Conservation (phyloP, 352 stramenopile species). For the Elongisporangium anandrum region DNA sequence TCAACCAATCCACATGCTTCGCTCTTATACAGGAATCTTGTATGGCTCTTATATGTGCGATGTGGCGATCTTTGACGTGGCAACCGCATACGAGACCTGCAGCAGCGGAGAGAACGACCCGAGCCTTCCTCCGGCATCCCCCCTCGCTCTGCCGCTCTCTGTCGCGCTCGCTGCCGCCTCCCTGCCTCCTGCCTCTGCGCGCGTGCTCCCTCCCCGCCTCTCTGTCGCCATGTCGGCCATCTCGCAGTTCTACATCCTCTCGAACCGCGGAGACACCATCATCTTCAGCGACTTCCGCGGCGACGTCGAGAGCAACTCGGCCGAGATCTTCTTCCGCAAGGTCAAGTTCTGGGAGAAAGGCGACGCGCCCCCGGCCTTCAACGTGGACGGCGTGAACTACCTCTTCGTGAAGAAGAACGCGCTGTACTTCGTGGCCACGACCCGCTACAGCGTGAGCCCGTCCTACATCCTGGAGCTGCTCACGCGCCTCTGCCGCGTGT, state of each 20-base stretch:
- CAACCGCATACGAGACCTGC: not conserved
- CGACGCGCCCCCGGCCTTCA: constrained; percentile 95
- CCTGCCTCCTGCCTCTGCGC: not conserved
- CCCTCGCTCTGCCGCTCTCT: not conserved
- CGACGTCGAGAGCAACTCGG: constrained; percentile 78
- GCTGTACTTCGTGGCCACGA: constrained; percentile 97
- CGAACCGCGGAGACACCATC: constrained; percentile 97
- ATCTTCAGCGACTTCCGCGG: constrained; percentile 97
- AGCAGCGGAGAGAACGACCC: not conserved
- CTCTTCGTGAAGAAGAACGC: constrained; percentile 98
- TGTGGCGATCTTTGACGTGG: constrained; percentile 1
- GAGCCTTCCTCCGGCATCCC: not conserved
- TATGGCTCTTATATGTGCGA: not conserved
- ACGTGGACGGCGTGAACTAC: constrained; percentile 97
- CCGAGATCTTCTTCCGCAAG: constrained; percentile 98
- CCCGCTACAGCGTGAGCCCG: constrained; percentile 95
- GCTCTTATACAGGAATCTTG: not conserved
- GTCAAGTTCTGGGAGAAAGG: constrained; percentile 98
- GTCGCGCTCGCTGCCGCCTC: not conserved
- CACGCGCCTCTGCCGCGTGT: constrained; percentile 92
- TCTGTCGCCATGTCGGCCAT: constrained; percentile 60
- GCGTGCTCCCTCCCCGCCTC: not conserved
- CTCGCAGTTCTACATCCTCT: constrained; percentile 99
- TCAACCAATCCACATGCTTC: not conserved
- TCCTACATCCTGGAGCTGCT: constrained; percentile 96